Conservation (phyloP, 2,329 filamentous ascomycete genomes). For the Microthyrium microscopicum region DNA sequence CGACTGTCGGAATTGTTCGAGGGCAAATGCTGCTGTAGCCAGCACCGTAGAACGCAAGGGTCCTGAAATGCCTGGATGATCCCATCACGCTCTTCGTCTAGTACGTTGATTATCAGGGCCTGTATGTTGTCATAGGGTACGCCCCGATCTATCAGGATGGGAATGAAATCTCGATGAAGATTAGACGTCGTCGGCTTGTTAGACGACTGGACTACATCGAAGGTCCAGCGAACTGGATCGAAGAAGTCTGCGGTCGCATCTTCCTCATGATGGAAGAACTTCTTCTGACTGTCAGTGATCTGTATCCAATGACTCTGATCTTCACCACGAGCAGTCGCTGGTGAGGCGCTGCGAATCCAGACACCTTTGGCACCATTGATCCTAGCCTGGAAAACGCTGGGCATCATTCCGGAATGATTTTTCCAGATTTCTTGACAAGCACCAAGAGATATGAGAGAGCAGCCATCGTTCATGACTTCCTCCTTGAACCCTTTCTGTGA, state of each 20-base stretch:
- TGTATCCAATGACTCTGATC: conserved; percentile 44
- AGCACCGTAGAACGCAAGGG: conserved; percentile 35
- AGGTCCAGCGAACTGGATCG: conserved; percentile 38
- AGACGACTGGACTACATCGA: conserved; percentile 43
- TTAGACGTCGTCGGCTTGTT: conserved; percentile 32
- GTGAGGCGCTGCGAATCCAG: conserved; percentile 45
- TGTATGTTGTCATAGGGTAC: conserved; percentile 29
- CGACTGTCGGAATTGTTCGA: neutral
- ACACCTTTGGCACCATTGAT: conserved; percentile 61
- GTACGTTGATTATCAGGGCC: conserved; percentile 25
- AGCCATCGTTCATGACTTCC: conserved; percentile 35
- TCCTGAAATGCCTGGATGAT: conserved; percentile 35
- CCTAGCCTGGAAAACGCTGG: conserved; percentile 51
- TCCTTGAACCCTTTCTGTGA: conserved; percentile 1
- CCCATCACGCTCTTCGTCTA: conserved; percentile 35
- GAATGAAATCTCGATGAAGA: conserved; percentile 52
- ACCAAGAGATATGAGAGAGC: conserved; percentile 45
- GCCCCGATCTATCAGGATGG: conserved; percentile 47
- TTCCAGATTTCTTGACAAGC: conserved; percentile 38
- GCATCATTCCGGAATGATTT: conserved; percentile 31
- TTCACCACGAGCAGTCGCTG: conserved; percentile 24
- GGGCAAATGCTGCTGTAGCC: conserved; percentile 22
- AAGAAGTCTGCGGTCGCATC: conserved; percentile 24
- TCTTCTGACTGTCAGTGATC: conserved; percentile 47
- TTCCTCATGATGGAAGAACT: conserved; percentile 39